Base-by-base conservation (phyloP, 169 alveolate species). In the Neospora caninum region DNA sequence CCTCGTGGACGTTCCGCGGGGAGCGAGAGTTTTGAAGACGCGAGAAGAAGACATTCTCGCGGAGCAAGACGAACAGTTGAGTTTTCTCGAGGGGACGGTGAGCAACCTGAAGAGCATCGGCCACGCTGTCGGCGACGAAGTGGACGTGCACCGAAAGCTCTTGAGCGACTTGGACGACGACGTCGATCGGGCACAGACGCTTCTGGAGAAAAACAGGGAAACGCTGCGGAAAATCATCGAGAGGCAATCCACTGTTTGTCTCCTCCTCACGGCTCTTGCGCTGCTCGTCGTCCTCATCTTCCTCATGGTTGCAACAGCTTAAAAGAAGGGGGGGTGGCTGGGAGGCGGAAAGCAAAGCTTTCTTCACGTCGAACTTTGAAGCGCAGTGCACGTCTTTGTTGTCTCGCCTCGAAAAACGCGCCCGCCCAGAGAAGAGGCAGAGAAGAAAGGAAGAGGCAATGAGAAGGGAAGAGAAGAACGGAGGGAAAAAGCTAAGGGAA, bases 11-110 rank as follows among this genome's bases (percentile, higher is more conserved):
- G 38, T n/a, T 22, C 27, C 84, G 43, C 43, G 84, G 4, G 38
- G 39, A 2, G 84, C 42, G 41, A 41, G 43, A 0, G n/a, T 9
- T 0, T 1, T 34, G 49, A 73, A n/a, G 25, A 73, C 84, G 39
- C 84, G n/a, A 6, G 84, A 73, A 22, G 84, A 73, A 36, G 39
- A 42, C 25, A 25, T 82, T 39, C 64, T 82, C 53, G n/a, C 67
- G 38, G 69, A 7, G 41, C 89, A 82, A 41, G 89, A 82, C 38
- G 89, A 36, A 31, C 89, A 82, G 38, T 67, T 82, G 16, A 16
- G 64, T 42, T 38, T 82, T 27, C 89, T 82, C 53, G 89, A 38
- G 2, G 64, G 67, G 67, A 82, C 89, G 0, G 89, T 82, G 89
- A 42, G 89, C 64, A 82, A 82, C 36, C 38, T 82, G 89, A 82